Conservation (phyloP, 1,284 basidiomycete species). For the Ceratobasidium sp. region DNA sequence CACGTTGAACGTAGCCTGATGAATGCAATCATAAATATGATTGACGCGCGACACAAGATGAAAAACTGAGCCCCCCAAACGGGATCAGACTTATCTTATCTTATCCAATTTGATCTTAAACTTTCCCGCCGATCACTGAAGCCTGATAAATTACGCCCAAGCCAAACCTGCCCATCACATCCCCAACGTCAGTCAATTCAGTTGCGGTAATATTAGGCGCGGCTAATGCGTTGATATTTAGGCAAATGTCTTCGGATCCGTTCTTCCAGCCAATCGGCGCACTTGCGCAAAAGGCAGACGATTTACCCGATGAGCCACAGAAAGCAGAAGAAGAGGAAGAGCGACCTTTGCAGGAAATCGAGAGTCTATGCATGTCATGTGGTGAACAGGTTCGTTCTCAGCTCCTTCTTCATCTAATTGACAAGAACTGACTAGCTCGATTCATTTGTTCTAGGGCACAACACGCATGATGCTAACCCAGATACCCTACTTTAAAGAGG, state of each 20-base stretch:
- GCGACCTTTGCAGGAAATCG: constrained; percentile 76
- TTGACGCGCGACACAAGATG: too few species aligned
- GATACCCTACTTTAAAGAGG: constrained; percentile 96
- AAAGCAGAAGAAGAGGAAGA: constrained; percentile 57
- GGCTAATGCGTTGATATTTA: not conserved
- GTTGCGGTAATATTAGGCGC: not conserved
- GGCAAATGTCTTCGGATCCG: constrained; percentile 34
- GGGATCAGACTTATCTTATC: constrained; percentile 8
- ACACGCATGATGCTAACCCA: constrained; percentile 92
- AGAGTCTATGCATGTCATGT: constrained; percentile 95
- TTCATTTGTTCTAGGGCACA: constrained; percentile 64
- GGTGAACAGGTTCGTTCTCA: constrained; percentile 73
- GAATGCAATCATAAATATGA: too few species aligned
- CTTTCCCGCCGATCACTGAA: constrained; percentile 2
- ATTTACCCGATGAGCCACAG: constrained; percentile 38
- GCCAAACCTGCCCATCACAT: not conserved
- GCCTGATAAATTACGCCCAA: not conserved
- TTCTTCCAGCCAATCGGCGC: constrained; percentile 42
- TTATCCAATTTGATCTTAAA: not conserved
- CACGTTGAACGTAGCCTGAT: too few species aligned
- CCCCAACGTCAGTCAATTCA: not conserved
- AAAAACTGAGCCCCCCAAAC: too few species aligned
- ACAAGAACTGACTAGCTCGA: not conserved
- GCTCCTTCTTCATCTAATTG: constrained; percentile 45
- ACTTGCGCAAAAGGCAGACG: constrained; percentile 40